A percentile compares a stretch with the other conserved stretches of the same genome.
These are phyloP conservation scores for Epichloe baconii DNA, from an alignment of 2,329 filamentous ascomycete genomes.

Conservation along the genomic window DNA sequence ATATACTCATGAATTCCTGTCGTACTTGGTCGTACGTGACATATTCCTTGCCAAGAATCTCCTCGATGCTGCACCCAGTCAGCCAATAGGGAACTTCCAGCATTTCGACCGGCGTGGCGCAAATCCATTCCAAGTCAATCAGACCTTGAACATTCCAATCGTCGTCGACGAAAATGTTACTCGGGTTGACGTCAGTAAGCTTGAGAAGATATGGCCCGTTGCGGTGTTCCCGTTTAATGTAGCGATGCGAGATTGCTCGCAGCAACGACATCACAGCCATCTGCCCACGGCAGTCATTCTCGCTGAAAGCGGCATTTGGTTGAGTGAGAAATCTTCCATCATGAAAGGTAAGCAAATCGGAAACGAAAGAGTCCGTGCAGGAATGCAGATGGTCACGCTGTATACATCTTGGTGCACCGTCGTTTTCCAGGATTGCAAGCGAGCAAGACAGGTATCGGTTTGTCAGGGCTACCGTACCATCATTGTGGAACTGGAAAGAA, in stretches of 20 bases:
- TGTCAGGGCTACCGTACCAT: neutral
- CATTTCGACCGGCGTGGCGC: constrained; percentile 13
- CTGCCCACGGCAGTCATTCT: neutral
- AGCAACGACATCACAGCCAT: neutral
- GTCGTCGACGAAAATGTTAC: constrained; percentile 22
- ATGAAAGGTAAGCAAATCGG: neutral
- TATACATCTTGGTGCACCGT: neutral
- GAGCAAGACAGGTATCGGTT: neutral
- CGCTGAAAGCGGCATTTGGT: neutral
- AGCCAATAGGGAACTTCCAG: neutral
- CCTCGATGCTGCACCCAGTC: too few relatives aligned
- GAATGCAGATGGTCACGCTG: neutral
- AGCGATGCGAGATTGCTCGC: constrained; percentile 6
- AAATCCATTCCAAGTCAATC: constrained; percentile 20
- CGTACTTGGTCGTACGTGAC: too few relatives aligned
- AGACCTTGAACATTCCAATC: constrained; percentile 18
- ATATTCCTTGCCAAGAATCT: too few relatives aligned
- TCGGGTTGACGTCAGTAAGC: constrained; percentile 23
- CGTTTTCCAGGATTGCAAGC: neutral
- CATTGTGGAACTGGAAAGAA: neutral
- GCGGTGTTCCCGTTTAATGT: constrained; percentile 10
- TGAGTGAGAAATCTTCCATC: too few relatives aligned
- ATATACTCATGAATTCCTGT: too few relatives aligned
- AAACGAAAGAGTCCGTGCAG: neutral
- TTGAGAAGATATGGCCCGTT: constrained; percentile 19